Evolutionary conservation across 2,329 filamentous ascomycete genomes (phyloP).

Genomic region (Cercospora beticola): DNA sequence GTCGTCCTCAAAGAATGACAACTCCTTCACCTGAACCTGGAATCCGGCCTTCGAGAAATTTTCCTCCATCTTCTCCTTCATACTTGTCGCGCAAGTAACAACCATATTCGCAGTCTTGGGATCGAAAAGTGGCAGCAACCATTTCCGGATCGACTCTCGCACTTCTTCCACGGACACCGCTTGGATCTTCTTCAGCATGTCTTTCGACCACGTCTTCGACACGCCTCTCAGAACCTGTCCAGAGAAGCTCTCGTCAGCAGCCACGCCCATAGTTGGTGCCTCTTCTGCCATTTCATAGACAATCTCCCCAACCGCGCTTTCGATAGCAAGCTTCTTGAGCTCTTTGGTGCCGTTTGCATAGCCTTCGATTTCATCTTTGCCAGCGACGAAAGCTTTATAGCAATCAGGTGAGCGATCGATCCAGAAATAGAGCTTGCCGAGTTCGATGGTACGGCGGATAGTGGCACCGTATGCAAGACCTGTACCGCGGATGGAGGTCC

Average conservation of each 20-base stretch:
- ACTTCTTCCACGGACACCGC: conserved; percentile 76
- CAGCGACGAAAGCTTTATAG: conserved; percentile 78
- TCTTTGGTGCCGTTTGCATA: conserved; percentile 69
- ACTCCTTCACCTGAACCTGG: conserved; percentile 68
- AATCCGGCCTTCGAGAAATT: conserved; percentile 76
- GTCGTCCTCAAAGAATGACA: conserved; percentile 82
- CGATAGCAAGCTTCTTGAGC: conserved; percentile 79
- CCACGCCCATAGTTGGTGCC: conserved; percentile 78
- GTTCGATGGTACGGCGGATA: conserved; percentile 75
- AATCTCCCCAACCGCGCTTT: conserved; percentile 87
- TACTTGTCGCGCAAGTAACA: conserved; percentile 80
- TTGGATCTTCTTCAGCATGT: conserved; percentile 73
- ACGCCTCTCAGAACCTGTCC: conserved; percentile 76
- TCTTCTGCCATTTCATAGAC: conserved; percentile 85
- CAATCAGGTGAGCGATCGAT: conserved; percentile 90
- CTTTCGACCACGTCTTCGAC: conserved; percentile 72
- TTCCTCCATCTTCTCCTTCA: conserved; percentile 77
- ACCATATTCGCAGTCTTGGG: conserved; percentile 80
- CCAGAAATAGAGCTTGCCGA: conserved; percentile 76
- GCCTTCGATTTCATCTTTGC: conserved; percentile 70
- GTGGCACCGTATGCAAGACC: conserved; percentile 87
- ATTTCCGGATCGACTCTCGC: conserved; percentile 67
- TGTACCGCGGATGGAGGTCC: conserved; percentile 88
- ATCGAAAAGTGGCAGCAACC: conserved; percentile 77
- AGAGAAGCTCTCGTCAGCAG: conserved; percentile 80